A percentile compares a stretch with the other conserved stretches of the same genome.
Evolutionary conservation across 768 basidiomycete species (phyloP).

Genomic region (Pholiota molesta): DNA sequence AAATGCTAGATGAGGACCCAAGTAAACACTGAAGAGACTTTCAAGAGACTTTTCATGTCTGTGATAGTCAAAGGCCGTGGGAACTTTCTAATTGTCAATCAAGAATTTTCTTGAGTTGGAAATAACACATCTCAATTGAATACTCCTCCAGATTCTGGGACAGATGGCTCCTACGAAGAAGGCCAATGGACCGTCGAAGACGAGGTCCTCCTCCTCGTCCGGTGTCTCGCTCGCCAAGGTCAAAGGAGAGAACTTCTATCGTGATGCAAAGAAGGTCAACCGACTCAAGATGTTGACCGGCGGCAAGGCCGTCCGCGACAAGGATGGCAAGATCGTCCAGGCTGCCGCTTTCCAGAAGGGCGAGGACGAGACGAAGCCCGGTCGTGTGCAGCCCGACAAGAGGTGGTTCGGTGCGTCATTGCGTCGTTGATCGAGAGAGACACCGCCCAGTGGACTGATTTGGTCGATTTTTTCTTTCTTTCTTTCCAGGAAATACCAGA

Average conservation of each 20-base stretch:
- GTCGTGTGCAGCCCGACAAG: constrained; percentile 92
- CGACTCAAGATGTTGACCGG: constrained; percentile 92
- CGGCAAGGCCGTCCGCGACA: constrained; percentile 89
- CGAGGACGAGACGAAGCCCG: constrained; percentile 89
- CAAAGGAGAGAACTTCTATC: constrained; percentile 98
- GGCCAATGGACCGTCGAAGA: constrained; percentile 37
- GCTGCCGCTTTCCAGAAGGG: constrained; percentile 96
- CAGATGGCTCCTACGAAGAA: constrained; percentile 47
- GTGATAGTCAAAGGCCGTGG: not conserved
- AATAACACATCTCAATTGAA: not conserved
- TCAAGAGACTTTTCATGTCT: no score
- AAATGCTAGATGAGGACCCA: no score
- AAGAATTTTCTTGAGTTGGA: constrained; percentile 19
- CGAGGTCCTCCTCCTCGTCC: constrained; percentile 51
- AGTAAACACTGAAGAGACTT: no score
- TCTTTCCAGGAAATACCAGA: constrained; percentile 83
- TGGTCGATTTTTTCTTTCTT: constrained; percentile 1
- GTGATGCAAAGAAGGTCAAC: constrained; percentile 87
- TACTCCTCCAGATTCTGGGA: not conserved
- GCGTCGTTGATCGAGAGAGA: not conserved
- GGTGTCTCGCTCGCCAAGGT: constrained; percentile 64
- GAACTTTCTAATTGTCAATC: constrained; percentile 12
- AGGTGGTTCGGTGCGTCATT: constrained; percentile 91
- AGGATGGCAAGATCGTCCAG: constrained; percentile 89
- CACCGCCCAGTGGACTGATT: not conserved